Evolutionary conservation across 495 filamentous ascomycete species (phyloP).

Genomic region (Articulospora tetracladia): DNA sequence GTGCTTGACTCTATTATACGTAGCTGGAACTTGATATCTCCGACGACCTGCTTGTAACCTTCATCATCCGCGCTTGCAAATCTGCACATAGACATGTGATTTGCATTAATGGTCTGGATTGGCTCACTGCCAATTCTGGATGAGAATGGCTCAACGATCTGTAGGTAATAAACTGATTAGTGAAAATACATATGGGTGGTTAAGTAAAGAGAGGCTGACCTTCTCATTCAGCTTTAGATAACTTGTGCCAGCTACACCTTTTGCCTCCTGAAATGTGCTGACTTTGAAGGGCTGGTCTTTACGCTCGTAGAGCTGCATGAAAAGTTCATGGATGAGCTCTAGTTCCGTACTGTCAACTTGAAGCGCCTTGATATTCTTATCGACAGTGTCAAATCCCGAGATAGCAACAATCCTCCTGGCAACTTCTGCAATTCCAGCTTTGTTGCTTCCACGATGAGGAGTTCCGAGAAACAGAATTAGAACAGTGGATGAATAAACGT

Average conservation of each 20-base stretch:
- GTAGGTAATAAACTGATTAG: neutral
- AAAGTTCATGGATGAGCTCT: conserved; percentile 8
- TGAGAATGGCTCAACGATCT: conserved; percentile 13
- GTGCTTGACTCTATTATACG: neutral
- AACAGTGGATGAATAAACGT: conserved; percentile 14
- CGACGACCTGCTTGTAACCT: conserved; percentile 16
- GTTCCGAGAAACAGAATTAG: conserved; percentile 21
- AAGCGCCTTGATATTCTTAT: conserved; percentile 9
- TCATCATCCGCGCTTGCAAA: conserved; percentile 6
- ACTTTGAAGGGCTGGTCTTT: conserved; percentile 8
- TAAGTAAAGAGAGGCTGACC: neutral
- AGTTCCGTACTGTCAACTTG: conserved; percentile 13
- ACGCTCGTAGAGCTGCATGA: conserved; percentile 13
- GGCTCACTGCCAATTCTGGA: conserved; percentile 7
- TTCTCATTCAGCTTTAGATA: conserved; percentile 2
- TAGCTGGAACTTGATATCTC: conserved; percentile 6
- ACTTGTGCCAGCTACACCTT: conserved; percentile 1
- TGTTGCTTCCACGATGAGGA: conserved; percentile 18
- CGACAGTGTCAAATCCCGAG: conserved; percentile 8
- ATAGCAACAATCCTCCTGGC: conserved; percentile 10
- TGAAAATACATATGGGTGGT: neutral
- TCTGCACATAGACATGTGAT: conserved; percentile 22
- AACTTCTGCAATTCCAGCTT: conserved; percentile 8
- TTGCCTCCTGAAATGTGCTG: conserved; percentile 17
- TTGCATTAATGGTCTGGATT: conserved; percentile 15